Base-by-base conservation (phyloP, 179 eudicot genomes). In the Heliamphora pulchella region DNA sequence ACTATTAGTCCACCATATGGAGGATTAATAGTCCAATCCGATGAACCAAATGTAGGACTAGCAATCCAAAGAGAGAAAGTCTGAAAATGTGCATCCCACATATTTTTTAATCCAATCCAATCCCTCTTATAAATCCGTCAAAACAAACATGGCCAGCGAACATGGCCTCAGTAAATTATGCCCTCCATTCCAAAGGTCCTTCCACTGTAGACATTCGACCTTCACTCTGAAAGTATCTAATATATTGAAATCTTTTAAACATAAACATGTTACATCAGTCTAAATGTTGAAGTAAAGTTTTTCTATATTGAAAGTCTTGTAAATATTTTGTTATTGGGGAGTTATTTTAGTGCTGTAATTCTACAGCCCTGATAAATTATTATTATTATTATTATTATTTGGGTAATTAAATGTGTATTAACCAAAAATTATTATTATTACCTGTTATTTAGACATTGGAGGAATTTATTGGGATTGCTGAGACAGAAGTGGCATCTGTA, bases 401-500 rank as follows among this genome's bases (percentile, higher is more conserved):
- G 31, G 31, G 31, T 31, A 31, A 31, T 31, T 31, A 31, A 31
- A 31, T 31, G 31, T 31, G 31, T 31, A 31, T 31, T 31, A 31
- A 31, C 31, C 31, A 31, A 31, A 31, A 31, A 31, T 31, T 31
- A 31, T 31, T 31, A 31, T 31, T 31, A 31, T 31, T 31, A 43
- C 41, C 55, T 47, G 61, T 4, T 75, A 9, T 75, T 39, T 80
- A 94, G 98, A 92, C 97, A 17, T 80, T 90, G 85, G 85, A 87
- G 82, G 90, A 85, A 68, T 94, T 94, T 74, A 77, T 91, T 75
- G 88, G 83, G 63, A 81, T 47, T 80, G 93, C 95, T 77, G 93
- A 90, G 83, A 65, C 85, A 50, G 93, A 94, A 81, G 97, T 94
- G 83, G 84, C 82, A 54, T 87, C 97, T 76, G 91, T 92, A 65